phyloP scores from a whole-genome alignment of 495 filamentous ascomycete genomes.

The Xylaria castorea region DNA sequence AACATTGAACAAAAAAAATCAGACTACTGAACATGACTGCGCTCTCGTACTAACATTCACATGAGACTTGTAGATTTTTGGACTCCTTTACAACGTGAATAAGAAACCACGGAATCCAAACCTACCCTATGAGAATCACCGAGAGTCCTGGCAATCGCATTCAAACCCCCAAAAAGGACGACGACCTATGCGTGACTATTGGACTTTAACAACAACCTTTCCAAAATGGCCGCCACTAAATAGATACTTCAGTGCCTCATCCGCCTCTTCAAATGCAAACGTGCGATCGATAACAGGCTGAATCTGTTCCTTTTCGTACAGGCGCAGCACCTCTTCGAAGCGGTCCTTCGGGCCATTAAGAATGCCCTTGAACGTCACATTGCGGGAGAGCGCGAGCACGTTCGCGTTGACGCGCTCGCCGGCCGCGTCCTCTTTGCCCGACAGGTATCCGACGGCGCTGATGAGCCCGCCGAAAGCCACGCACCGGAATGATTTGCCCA shows the following conservation, averaged over 20 bases:
- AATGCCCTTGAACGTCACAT: conserved; percentile 48
- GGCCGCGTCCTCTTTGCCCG: conserved; percentile 50
- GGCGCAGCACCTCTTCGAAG: conserved; percentile 45
- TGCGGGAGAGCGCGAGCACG: conserved; percentile 46
- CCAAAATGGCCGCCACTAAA: conserved; percentile 52
- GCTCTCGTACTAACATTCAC: background rate
- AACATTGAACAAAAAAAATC: background rate
- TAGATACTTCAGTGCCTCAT: conserved; percentile 55
- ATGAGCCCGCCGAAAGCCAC: conserved; percentile 54
- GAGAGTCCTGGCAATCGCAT: background rate
- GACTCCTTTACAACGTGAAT: background rate
- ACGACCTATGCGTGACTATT: background rate
- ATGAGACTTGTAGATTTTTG: background rate
- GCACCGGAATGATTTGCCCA: conserved; percentile 49
- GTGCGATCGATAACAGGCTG: conserved; percentile 46
- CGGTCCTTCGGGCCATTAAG: conserved; percentile 45
- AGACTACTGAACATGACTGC: background rate
- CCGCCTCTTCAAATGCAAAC: conserved; percentile 47
- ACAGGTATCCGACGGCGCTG: conserved; percentile 52
- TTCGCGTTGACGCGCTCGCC: conserved; percentile 49
- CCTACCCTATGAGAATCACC: background rate
- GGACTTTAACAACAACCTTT: conserved; percentile 53
- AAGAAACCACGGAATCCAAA: background rate
- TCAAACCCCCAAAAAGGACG: background rate
- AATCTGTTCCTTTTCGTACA: conserved; percentile 45